Conservation (phyloP, 805 yeast genomes). For the Kuraishia hungarica region DNA sequence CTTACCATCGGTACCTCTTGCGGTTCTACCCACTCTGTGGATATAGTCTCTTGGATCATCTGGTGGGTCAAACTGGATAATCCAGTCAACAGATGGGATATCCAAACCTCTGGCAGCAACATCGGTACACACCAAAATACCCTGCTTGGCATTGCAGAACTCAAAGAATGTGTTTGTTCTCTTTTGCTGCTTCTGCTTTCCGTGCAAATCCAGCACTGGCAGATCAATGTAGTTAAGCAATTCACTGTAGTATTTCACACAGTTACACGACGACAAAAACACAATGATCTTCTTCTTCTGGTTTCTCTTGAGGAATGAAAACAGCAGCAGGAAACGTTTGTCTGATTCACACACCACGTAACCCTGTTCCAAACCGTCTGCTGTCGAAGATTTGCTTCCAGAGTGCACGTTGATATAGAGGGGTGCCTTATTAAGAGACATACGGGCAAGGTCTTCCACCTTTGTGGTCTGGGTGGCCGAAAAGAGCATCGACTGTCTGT, state of each 20-base stretch:
- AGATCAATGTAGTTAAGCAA: conserved; percentile 90
- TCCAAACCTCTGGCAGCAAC: conserved; percentile 99
- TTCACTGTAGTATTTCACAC: conserved; percentile 95
- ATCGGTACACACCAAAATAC: conserved; percentile 91
- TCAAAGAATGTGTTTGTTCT: conserved; percentile 97
- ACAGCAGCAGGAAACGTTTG: conserved; percentile 80
- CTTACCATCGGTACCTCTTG: conserved; percentile 82
- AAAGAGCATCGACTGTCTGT: conserved; percentile 92
- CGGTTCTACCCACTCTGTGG: conserved; percentile 98
- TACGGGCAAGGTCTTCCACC: conserved; percentile 96
- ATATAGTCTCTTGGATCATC: conserved; percentile 99
- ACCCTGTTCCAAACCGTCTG: conserved; percentile 96
- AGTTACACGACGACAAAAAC: conserved; percentile 91
- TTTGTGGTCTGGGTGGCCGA: conserved; percentile 99
- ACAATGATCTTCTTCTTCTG: conserved; percentile 89
- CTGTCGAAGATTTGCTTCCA: conserved; percentile 79
- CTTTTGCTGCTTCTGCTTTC: conserved; percentile 97
- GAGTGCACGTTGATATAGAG: conserved; percentile 87
- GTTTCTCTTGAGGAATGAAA: conserved; percentile 90
- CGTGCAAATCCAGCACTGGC: conserved; percentile 94
- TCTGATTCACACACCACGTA: conserved; percentile 97
- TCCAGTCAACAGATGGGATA: conserved; percentile 99
- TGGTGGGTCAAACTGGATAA: conserved; percentile 97
- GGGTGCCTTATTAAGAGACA: conserved; percentile 91
- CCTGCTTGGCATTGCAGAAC: conserved; percentile 94